Conservation (phyloP, 192 early-diverging fungal species). For the Coemansia sp. region DNA sequence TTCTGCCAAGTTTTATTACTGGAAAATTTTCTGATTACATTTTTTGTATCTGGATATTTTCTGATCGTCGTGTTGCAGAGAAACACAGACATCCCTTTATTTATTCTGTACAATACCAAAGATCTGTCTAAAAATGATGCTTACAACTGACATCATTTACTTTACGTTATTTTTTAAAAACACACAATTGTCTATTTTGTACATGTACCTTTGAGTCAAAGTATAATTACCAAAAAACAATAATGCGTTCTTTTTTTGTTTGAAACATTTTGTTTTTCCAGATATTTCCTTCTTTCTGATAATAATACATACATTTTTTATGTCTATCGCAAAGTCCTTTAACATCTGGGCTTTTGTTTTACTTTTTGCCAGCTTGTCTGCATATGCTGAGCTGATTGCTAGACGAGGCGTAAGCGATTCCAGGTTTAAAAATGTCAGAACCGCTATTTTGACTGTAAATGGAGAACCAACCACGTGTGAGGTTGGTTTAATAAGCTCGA, state of each 20-base stretch:
- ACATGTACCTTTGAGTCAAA: too few species aligned
- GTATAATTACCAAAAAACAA: too few species aligned
- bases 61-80: too few species aligned
- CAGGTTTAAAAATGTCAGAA: neutral
- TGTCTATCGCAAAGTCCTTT: too few species aligned
- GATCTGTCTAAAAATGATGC: too few species aligned
- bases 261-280: neutral
- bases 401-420: neutral
- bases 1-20: neutral
- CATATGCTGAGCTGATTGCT: neutral
- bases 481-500: neutral
- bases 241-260: too few species aligned
- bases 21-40: neutral
- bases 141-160: too few species aligned
- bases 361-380: neutral
- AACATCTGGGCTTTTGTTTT: neutral
- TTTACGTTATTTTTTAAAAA: too few species aligned
- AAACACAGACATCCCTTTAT: too few species aligned
- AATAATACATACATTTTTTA: neutral
- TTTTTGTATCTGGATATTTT: too few species aligned
- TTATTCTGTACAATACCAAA: too few species aligned
- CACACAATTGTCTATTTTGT: too few species aligned
- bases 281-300: neutral
- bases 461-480: neutral
- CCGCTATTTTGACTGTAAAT: neutral